A percentile compares a stretch with the other conserved stretches of the same genome.
These are phyloP conservation scores for Xylaria acuta DNA, from an alignment of 495 filamentous ascomycete species.

Conservation along the genomic window DNA sequence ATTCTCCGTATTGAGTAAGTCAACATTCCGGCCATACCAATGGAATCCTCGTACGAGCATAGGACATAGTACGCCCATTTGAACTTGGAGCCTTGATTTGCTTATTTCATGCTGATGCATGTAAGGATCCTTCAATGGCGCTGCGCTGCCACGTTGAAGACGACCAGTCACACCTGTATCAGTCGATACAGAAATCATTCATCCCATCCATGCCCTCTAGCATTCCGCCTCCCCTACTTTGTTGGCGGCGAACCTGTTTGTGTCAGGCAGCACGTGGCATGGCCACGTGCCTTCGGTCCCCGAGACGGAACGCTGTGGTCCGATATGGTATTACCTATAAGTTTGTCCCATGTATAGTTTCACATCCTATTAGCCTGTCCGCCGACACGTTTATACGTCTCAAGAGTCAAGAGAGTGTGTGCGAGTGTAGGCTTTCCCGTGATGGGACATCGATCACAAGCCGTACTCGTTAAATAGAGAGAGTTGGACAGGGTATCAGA, in stretches of 20 bases:
- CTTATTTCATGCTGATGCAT: neutral
- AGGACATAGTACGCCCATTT: no score
- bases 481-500: neutral
- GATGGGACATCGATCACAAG: neutral
- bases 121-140: conserved; percentile 2
- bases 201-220: neutral
- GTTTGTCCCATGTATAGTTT: conserved; percentile 12
- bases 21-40: neutral
- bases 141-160: neutral
- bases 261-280: neutral
- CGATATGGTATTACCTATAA: neutral
- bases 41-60: neutral
- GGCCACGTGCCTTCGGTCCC: conserved; percentile 5
- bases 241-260: neutral
- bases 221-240: neutral
- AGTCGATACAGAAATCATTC: neutral
- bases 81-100: no score
- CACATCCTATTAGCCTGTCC: neutral
- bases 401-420: neutral
- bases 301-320: neutral
- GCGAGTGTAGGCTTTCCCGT: neutral
- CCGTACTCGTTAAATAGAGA: neutral
- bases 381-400: neutral
- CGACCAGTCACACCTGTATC: neutral
- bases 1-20: neutral